phyloP scores from a whole-genome alignment of 2,329 filamentous ascomycete genomes.

The Lachnellula suecica region DNA sequence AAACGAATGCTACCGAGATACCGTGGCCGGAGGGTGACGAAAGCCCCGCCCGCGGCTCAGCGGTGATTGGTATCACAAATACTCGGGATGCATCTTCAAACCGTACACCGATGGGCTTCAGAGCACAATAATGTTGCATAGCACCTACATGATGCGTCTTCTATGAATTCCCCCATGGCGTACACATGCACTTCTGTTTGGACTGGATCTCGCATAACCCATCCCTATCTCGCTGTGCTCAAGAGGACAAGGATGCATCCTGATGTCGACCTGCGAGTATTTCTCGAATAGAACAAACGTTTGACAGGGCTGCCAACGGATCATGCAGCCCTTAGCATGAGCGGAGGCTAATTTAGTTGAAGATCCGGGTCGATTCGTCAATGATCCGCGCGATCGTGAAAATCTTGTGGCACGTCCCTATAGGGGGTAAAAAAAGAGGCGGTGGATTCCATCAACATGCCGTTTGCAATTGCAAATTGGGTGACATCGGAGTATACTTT shows the following conservation, averaged over 20 bases:
- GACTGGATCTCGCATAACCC: not conserved
- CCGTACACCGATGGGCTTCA: not conserved
- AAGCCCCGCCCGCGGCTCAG: not conserved
- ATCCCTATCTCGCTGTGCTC: not conserved
- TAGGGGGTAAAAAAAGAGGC: slow-evolving; percentile 19
- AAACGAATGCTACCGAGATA: too few relatives aligned
- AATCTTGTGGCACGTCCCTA: slow-evolving; percentile 28
- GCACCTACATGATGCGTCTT: slow-evolving; percentile 10
- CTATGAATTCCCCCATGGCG: slow-evolving; percentile 15
- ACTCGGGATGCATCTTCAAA: not conserved
- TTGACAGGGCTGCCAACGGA: slow-evolving; percentile 6
- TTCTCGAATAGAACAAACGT: slow-evolving; percentile 14
- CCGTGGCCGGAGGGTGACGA: too few relatives aligned
- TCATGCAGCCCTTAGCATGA: slow-evolving; percentile 11
- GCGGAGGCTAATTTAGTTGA: slow-evolving; percentile 14
- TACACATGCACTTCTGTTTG: slow-evolving; percentile 13
- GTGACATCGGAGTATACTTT: not conserved
- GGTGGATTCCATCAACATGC: not conserved
- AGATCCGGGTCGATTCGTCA: slow-evolving; percentile 16
- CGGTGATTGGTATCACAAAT: not conserved
- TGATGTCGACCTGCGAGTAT: not conserved
- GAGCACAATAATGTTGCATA: slow-evolving; percentile 2
- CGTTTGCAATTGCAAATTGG: not conserved
- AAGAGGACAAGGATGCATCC: not conserved
- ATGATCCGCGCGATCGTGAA: slow-evolving; percentile 8